These are phyloP conservation scores for Claviceps africana DNA, from an alignment of 2,329 filamentous ascomycete genomes.

Conservation along the genomic window DNA sequence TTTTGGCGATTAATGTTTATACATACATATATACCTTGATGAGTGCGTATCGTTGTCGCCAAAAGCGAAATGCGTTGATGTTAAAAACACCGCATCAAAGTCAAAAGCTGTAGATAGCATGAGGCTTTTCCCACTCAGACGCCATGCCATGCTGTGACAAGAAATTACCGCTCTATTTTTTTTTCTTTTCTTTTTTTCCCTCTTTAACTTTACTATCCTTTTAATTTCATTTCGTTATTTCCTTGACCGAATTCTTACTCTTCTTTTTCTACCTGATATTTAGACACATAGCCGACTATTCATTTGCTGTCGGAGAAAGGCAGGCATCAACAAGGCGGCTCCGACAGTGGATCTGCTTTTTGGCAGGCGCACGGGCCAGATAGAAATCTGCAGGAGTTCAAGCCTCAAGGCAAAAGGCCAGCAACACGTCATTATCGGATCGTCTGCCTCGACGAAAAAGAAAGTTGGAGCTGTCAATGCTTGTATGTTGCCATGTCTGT, in stretches of 20 bases:
- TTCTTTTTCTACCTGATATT: background rate
- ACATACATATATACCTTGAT: background rate
- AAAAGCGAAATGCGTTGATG: background rate
- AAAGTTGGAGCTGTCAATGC: background rate
- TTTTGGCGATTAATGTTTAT: too few species aligned
- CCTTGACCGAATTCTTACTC: too few species aligned
- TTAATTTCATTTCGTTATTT: too few species aligned
- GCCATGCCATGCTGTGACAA: background rate
- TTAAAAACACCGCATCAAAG: background rate
- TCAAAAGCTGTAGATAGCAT: background rate
- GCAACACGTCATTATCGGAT: too few species aligned
- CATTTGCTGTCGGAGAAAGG: background rate
- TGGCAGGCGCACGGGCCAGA: background rate
- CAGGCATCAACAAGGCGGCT: background rate
- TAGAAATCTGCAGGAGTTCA: background rate
- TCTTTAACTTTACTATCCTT: too few species aligned
- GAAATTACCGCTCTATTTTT: too few species aligned
- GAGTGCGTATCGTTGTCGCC: background rate
- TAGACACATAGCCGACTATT: background rate
- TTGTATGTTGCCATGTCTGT: background rate
- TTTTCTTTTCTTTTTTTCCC: too few species aligned
- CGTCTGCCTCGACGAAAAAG: background rate
- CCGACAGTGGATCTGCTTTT: background rate
- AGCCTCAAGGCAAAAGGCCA: too few species aligned
- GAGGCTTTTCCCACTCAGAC: background rate